A percentile compares a stretch with the other conserved stretches of the same genome.
These are phyloP conservation scores for Phytopythium mirpurense DNA, from an alignment of 352 stramenopile species.

Conservation along the genomic window DNA sequence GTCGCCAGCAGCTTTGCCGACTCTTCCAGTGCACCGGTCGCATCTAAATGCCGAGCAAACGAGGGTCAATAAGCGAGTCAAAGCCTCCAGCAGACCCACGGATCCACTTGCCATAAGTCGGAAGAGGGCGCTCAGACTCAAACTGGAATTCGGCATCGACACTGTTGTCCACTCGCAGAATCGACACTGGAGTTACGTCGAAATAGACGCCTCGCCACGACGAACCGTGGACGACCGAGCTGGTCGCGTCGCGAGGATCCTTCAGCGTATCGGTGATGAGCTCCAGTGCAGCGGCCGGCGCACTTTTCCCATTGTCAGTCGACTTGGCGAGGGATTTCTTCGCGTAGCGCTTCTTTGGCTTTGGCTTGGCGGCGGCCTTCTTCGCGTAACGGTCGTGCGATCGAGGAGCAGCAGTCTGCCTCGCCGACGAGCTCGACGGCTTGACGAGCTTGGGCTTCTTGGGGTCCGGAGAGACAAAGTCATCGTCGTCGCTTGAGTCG, in stretches of 20 bases:
- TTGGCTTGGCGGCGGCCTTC: constrained; percentile 6
- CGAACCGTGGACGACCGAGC: constrained; percentile 45
- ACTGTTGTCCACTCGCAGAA: constrained; percentile 20
- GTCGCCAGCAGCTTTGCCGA: constrained; percentile 41
- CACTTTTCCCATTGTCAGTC: constrained; percentile 6
- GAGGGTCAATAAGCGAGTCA: not conserved
- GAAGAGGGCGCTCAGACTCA: constrained; percentile 23
- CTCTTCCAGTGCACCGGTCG: constrained; percentile 27
- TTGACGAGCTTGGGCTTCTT: constrained; percentile 12
- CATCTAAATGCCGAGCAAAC: constrained; percentile 23
- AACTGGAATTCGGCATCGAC: constrained; percentile 22
- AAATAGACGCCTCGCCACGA: constrained; percentile 41
- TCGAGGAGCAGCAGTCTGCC: not conserved
- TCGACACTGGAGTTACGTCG: constrained; percentile 22
- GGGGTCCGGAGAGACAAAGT: not conserved
- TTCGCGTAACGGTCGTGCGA: not conserved
- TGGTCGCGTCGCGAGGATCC: constrained; percentile 17
- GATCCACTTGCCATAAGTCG: constrained; percentile 31
- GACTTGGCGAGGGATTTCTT: not conserved
- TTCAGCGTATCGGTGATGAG: constrained; percentile 26
- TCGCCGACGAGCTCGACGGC: not conserved
- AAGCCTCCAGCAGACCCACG: not conserved
- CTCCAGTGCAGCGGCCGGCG: constrained; percentile 6
- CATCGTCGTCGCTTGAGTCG: constrained; percentile 2
- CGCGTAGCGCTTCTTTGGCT: constrained; percentile 16